These are phyloP conservation scores for Podospora sp. DNA, from an alignment of 495 filamentous ascomycete genomes.

Conservation along the genomic window DNA sequence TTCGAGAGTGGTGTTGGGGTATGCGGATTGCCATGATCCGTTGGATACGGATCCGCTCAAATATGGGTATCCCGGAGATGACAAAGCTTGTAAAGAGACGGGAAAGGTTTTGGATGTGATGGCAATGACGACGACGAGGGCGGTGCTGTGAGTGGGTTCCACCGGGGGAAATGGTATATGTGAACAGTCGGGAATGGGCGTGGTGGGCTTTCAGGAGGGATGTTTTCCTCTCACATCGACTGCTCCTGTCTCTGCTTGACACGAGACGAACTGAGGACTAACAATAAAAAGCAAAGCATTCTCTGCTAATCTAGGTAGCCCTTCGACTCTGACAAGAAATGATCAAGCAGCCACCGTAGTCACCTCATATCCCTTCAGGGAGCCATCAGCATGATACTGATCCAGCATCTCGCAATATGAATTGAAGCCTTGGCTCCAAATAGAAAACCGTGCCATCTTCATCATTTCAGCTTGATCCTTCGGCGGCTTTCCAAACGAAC, in stretches of 20 bases:
- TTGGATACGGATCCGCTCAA: not conserved
- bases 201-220: too few relatives aligned
- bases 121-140: not conserved
- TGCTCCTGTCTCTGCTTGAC: too few relatives aligned
- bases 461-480: constrained; percentile 34
- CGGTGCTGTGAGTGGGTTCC: not conserved
- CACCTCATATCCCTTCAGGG: constrained; percentile 31
- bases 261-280: too few relatives aligned
- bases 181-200: too few relatives aligned
- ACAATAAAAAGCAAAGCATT: too few relatives aligned
- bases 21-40: not conserved
- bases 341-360: not conserved
- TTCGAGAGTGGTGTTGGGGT: not conserved
- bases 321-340: too few relatives aligned
- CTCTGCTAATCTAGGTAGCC: too few relatives aligned
- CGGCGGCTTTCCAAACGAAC: constrained; percentile 26
- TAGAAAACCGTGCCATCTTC: constrained; percentile 32
- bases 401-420: constrained; percentile 32
- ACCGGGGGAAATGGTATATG: too few relatives aligned
- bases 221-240: too few relatives aligned
- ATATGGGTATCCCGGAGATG: not conserved
- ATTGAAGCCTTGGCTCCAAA: constrained; percentile 25
- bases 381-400: constrained; percentile 40
- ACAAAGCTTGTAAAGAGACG: not conserved
- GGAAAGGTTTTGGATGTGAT: not conserved